Conservation (phyloP, 106 monocot genomes). For the Platanthera zijinensis region DNA sequence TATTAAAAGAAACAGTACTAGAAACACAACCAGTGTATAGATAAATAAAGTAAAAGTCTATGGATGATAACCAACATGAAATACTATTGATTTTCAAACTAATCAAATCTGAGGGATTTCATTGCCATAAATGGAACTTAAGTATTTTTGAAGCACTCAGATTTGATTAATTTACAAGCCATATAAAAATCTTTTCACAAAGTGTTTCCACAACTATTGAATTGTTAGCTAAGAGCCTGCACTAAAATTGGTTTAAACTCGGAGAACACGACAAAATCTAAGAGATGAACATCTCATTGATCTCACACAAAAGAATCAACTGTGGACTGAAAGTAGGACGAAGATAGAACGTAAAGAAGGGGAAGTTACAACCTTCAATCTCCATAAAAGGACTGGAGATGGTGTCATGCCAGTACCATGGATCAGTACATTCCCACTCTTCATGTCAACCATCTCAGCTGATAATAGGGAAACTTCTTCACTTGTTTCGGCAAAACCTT, state of each 20-base stretch:
- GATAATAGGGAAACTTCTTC: slow-evolving; percentile 16
- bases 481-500: slow-evolving; percentile 13
- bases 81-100: neutral
- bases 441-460: slow-evolving; percentile 27
- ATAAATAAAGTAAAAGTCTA: neutral
- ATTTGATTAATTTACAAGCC: neutral
- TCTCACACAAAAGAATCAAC: neutral
- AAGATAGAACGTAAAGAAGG: neutral
- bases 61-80: neutral
- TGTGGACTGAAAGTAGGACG: neutral
- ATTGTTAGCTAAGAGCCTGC: neutral
- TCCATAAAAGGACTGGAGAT: slow-evolving; percentile 51
- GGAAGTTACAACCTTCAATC: slow-evolving; percentile 38
- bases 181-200: neutral
- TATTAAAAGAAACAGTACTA: neutral
- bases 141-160: neutral
- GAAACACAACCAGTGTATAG: neutral
- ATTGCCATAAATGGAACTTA: neutral
- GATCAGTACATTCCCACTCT: slow-evolving; percentile 26
- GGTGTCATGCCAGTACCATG: slow-evolving; percentile 28
- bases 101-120: neutral
- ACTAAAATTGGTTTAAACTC: neutral
- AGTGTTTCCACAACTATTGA: neutral
- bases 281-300: no score
- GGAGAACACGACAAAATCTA: neutral